phyloP scores from a whole-genome alignment of 2,329 filamentous ascomycete genomes.

The Lachnum nothofagi region DNA sequence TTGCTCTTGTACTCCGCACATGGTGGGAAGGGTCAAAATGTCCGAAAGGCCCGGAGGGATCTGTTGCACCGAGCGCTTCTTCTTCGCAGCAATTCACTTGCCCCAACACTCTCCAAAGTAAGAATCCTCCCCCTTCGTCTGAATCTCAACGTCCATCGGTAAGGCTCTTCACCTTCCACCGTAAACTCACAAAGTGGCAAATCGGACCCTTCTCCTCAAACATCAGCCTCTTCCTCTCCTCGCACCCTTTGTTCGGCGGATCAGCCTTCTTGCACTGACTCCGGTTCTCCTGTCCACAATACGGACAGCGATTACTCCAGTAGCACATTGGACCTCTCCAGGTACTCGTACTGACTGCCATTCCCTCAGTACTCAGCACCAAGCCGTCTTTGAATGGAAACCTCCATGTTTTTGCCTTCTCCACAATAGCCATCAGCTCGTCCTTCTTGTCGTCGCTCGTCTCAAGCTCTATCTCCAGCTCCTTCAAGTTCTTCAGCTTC shows the following conservation, averaged over 20 bases:
- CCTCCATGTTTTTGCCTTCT: conserved; percentile 21
- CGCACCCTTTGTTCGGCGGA: neutral
- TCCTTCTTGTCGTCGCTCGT: conserved; percentile 22
- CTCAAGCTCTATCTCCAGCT: conserved; percentile 25
- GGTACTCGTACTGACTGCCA: neutral
- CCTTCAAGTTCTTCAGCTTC: conserved; percentile 13
- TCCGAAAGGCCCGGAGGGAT: no score
- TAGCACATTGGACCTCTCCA: conserved; percentile 16
- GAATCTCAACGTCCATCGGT: neutral
- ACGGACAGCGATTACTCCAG: conserved; percentile 19
- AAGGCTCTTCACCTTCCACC: neutral
- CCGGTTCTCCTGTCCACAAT: conserved; percentile 5
- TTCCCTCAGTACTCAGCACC: conserved; percentile 16
- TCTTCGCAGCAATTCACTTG: no score
- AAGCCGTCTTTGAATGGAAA: conserved; percentile 17
- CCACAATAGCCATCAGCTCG: conserved; percentile 21
- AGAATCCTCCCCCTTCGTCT: no score
- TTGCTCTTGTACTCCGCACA: no score
- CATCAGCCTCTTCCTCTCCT: conserved; percentile 3
- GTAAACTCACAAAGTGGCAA: neutral
- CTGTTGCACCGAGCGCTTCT: no score
- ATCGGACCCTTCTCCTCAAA: conserved; percentile 1
- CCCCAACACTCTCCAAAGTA: no score
- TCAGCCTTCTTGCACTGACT: neutral
- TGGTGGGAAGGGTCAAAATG: no score